Evolutionary conservation across 2,329 filamentous ascomycete genomes (phyloP).

Genomic region (Paracamarosporium sp.): DNA sequence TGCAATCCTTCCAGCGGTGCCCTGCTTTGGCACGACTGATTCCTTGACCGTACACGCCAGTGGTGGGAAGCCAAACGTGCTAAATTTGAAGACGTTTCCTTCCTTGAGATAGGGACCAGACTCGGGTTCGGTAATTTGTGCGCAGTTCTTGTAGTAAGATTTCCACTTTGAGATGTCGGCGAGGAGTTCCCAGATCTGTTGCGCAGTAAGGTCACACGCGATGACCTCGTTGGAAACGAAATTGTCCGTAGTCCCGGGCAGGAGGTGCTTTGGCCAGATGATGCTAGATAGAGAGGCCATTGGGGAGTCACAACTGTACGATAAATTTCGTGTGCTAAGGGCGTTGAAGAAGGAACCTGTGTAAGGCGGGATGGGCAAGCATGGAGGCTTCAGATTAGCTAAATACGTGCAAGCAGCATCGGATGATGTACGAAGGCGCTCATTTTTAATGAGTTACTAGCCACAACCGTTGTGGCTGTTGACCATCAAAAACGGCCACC

Average conservation of each 20-base stretch:
- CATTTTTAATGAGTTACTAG: too few relatives aligned
- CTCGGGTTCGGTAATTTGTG: constrained; percentile 33
- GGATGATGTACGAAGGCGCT: too few relatives aligned
- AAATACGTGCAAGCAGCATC: too few relatives aligned
- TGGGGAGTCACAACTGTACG: neutral
- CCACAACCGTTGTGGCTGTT: too few relatives aligned
- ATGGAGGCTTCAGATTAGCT: too few relatives aligned
- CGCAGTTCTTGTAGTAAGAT: constrained; percentile 43
- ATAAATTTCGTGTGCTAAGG: neutral
- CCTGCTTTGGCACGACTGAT: constrained; percentile 24
- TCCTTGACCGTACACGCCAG: constrained; percentile 32
- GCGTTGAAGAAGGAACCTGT: neutral
- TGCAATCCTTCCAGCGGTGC: constrained; percentile 25
- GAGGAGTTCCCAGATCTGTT: constrained; percentile 41
- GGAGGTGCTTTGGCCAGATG: constrained; percentile 37
- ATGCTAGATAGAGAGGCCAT: constrained; percentile 30
- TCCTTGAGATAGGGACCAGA: constrained; percentile 30
- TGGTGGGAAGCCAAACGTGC: constrained; percentile 44
- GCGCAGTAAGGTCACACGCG: constrained; percentile 28
- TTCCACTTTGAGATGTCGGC: constrained; percentile 43
- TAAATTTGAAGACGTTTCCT: constrained; percentile 40
- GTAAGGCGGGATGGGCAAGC: too few relatives aligned
- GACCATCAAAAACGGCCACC: too few relatives aligned
- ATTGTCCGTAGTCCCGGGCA: constrained; percentile 47
- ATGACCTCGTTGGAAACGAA: constrained; percentile 45